A percentile compares a stretch with the other conserved stretches of the same genome.
Evolutionary conservation across 164 flowering plant genomes (phyloP).

Genomic region (Tetrastigma voinierianum): DNA sequence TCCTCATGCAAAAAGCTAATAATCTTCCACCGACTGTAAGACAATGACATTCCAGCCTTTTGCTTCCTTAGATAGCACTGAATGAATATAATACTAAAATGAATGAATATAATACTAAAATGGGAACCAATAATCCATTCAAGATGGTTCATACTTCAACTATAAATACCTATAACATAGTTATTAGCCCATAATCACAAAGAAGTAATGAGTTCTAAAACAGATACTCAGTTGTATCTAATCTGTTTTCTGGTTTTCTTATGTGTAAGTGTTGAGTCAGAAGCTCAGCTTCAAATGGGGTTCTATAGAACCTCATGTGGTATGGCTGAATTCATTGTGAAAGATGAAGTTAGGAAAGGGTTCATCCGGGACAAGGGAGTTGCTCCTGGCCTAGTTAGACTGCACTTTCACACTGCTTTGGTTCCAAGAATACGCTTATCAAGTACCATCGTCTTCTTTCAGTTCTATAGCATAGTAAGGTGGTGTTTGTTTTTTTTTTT

Average conservation of each 20-base stretch:
- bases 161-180: neutral
- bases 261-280: conserved; percentile 14
- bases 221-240: neutral
- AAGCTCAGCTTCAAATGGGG: conserved; percentile 44
- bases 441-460: no score
- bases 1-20: neutral
- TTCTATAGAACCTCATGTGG: conserved; percentile 31
- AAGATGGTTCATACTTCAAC: neutral
- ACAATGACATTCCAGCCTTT: conserved; percentile 9
- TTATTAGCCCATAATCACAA: neutral
- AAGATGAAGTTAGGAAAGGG: conserved; percentile 24
- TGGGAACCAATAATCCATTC: neutral
- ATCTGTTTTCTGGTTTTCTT: conserved; percentile 13
- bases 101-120: neutral
- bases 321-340: conserved; percentile 26
- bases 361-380: conserved; percentile 22
- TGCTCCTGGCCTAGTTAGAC: conserved; percentile 38
- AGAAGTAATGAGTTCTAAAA: conserved; percentile 13
- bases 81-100: neutral
- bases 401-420: conserved; percentile 61
- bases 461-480: no score
- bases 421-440: no score
- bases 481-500: no score
- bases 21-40: neutral
- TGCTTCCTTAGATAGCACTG: conserved; percentile 5